These are phyloP conservation scores for Aspergillus baeticus DNA, from an alignment of 495 filamentous ascomycete species.

Conservation along the genomic window DNA sequence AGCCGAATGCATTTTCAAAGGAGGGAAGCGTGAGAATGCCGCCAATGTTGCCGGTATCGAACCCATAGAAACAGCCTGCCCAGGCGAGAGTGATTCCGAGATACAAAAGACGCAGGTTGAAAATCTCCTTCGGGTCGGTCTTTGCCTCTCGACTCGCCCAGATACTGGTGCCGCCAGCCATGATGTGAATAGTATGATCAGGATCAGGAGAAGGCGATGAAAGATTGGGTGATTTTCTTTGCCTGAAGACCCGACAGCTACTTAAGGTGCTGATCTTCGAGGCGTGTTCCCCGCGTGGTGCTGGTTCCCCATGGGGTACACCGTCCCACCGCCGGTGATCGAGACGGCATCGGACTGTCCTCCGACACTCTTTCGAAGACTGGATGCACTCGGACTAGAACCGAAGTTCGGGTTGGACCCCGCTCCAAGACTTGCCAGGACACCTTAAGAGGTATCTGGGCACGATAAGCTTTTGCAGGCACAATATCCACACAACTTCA, in stretches of 20 bases:
- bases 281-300: background rate
- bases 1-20: constrained; percentile 45
- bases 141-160: constrained; percentile 27
- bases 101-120: constrained; percentile 27
- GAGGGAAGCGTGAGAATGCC: constrained; percentile 59
- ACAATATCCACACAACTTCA: too few relatives aligned
- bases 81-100: constrained; percentile 23
- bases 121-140: constrained; percentile 24
- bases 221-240: background rate
- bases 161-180: constrained; percentile 27
- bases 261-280: background rate
- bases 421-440: background rate
- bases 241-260: background rate
- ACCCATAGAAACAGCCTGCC: constrained; percentile 49
- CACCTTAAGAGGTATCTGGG: background rate
- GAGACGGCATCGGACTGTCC: background rate
- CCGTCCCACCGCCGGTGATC: background rate
- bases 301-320: background rate
- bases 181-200: background rate
- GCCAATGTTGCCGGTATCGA: constrained; percentile 65
- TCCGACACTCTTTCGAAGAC: background rate
- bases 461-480: background rate
- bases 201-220: background rate
- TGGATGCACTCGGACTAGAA: background rate
- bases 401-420: background rate